These are phyloP conservation scores for Candida hungchunana DNA, from an alignment of 805 yeast species.

Conservation along the genomic window DNA sequence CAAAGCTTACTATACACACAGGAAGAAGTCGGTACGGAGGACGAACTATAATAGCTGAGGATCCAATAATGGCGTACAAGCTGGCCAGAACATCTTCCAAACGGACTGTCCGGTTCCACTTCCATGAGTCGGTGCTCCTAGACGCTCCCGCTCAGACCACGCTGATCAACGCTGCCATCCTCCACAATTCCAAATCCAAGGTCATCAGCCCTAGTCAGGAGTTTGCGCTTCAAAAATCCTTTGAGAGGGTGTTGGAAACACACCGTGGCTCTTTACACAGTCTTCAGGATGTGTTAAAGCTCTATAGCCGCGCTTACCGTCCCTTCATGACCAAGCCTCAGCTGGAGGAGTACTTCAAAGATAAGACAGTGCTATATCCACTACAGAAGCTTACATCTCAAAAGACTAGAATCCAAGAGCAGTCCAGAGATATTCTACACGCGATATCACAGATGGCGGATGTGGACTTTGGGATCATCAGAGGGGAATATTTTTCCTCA, in stretches of 20 bases:
- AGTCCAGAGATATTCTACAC: slow-evolving; percentile 6
- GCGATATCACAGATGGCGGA: slow-evolving; percentile 3
- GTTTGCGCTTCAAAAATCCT: slow-evolving; percentile 13
- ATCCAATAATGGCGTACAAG: no score
- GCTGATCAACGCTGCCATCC: slow-evolving; percentile 17
- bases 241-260: slow-evolving; percentile 8
- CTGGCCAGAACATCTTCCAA: no score
- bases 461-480: slow-evolving; percentile 22
- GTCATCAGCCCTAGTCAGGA: slow-evolving; percentile 10
- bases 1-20: no score
- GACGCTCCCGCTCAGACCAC: slow-evolving; percentile 15
- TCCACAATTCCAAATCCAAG: slow-evolving; percentile 10
- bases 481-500: slow-evolving; percentile 20
- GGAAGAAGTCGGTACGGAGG: no score
- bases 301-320: slow-evolving; percentile 17
- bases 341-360: slow-evolving; percentile 11
- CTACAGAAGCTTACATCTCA: slow-evolving; percentile 6
- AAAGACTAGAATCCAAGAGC: slow-evolving; percentile 10
- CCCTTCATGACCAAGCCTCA: slow-evolving; percentile 19
- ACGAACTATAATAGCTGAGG: no score
- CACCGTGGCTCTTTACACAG: not conserved
- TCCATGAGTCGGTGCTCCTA: slow-evolving; percentile 21
- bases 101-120: slow-evolving; percentile 16
- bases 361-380: slow-evolving; percentile 1
- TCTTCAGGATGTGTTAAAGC: slow-evolving; percentile 9